Conservation (phyloP, 1,284 basidiomycete genomes). For the Boletus smithii region DNA sequence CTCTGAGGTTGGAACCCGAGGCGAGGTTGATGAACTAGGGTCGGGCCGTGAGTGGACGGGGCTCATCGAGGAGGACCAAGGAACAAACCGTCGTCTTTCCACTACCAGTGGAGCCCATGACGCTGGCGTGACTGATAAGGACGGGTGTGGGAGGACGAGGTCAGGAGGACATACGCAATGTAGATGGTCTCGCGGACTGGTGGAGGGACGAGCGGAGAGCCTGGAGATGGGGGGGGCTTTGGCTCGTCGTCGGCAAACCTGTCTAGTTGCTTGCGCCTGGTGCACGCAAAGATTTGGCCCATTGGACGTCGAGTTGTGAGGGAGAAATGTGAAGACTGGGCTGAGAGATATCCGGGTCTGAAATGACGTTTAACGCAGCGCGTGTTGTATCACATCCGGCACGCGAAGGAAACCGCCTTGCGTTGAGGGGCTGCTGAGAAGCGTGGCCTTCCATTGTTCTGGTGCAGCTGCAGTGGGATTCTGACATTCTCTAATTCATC, state of each 20-base stretch:
- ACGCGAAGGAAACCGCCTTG: too few relatives aligned
- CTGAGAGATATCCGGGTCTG: background rate
- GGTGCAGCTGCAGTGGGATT: too few relatives aligned
- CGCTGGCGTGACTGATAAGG: conserved; percentile 34
- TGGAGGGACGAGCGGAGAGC: conserved; percentile 10
- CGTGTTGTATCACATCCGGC: too few relatives aligned
- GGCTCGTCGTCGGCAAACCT: conserved; percentile 29
- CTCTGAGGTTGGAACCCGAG: conserved; percentile 33
- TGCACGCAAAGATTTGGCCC: conserved; percentile 31
- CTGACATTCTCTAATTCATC: too few relatives aligned
- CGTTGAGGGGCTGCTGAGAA: too few relatives aligned
- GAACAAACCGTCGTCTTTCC: conserved; percentile 35
- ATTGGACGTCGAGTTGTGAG: conserved; percentile 16
- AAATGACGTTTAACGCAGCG: conserved; percentile 21
- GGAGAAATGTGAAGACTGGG: background rate
- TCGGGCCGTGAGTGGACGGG: conserved; percentile 11
- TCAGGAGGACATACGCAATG: conserved; percentile 23
- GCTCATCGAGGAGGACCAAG: background rate
- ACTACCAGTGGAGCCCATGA: conserved; percentile 36
- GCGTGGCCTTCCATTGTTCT: too few relatives aligned
- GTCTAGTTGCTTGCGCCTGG: conserved; percentile 29
- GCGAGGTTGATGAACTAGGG: conserved; percentile 37
- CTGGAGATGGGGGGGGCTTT: conserved; percentile 16
- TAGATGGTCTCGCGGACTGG: conserved; percentile 29
- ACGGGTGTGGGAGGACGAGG: background rate